Conservation (phyloP, 148 eudicot genomes). For the Fallopia convolvulus region DNA sequence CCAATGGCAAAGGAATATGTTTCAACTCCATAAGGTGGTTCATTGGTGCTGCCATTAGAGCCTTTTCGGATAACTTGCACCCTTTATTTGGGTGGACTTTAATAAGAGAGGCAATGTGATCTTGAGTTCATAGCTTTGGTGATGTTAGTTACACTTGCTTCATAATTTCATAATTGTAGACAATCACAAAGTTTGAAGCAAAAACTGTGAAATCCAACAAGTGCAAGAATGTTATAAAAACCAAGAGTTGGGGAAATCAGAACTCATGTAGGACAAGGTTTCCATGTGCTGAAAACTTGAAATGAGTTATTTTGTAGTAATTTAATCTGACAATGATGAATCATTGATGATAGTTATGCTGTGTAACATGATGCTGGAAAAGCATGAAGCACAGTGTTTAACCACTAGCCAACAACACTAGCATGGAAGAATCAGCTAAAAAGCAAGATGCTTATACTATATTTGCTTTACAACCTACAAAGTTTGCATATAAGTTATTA, state of each 20-base stretch:
- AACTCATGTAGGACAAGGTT: not conserved
- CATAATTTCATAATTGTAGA: not conserved
- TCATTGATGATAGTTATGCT: not conserved
- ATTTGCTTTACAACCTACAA: not conserved
- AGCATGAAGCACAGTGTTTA: not conserved
- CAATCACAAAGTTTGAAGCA: not conserved
- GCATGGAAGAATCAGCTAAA: not conserved
- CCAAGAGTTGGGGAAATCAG: too few relatives aligned
- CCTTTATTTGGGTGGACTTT: not conserved
- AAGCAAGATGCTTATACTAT: not conserved
- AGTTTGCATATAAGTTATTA: not conserved
- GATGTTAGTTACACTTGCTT: not conserved
- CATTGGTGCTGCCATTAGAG: not conserved
- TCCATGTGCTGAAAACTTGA: not conserved
- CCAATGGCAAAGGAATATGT: conserved; percentile 80
- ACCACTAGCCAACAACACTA: not conserved
- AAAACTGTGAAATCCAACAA: not conserved
- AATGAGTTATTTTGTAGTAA: not conserved
- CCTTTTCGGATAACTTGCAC: not conserved
- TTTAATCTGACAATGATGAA: not conserved
- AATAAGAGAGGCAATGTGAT: conserved; percentile 3
- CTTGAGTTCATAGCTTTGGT: not conserved
- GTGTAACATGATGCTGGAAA: not conserved
- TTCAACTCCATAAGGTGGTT: conserved; percentile 37
- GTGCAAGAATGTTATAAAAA: too few relatives aligned